phyloP scores from a whole-genome alignment of 345 rosid species.

The Eucalyptus leucophloia region DNA sequence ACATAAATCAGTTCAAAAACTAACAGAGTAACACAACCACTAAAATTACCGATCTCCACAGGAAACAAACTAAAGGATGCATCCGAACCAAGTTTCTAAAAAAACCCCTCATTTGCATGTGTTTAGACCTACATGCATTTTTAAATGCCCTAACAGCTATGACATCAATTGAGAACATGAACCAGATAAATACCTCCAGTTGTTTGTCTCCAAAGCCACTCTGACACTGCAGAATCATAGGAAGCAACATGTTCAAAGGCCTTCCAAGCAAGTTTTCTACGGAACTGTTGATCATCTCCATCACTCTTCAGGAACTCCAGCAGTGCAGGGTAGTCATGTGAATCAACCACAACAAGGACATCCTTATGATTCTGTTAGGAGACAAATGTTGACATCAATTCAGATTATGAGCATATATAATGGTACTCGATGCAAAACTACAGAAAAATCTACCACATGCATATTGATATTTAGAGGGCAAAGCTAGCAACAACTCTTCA shows the following conservation, averaged over 20 bases:
- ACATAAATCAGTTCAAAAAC: not conserved
- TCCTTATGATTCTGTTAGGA: slow-evolving; percentile 83
- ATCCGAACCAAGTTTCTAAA: not conserved
- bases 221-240: slow-evolving; percentile 95
- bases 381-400: not conserved
- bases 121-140: not conserved
- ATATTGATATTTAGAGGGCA: not conserved
- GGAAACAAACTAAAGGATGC: not conserved
- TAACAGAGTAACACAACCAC: not conserved
- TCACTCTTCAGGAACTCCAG: slow-evolving; percentile 65
- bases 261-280: slow-evolving; percentile 92
- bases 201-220: slow-evolving; percentile 93
- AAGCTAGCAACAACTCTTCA: not conserved
- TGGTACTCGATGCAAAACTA: not conserved
- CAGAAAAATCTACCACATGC: not conserved
- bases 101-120: not conserved
- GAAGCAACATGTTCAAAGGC: slow-evolving; percentile 90
- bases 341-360: slow-evolving; percentile 84
- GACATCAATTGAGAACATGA: not conserved
- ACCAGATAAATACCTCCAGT: slow-evolving; percentile 34
- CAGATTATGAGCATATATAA: not conserved
- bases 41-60: not conserved
- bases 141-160: not conserved
- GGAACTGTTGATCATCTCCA: slow-evolving; percentile 56
- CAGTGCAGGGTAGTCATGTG: slow-evolving; percentile 64